These are phyloP conservation scores for Akanthomyces uredinophilus DNA, from an alignment of 2,329 filamentous ascomycete genomes.

Conservation along the genomic window DNA sequence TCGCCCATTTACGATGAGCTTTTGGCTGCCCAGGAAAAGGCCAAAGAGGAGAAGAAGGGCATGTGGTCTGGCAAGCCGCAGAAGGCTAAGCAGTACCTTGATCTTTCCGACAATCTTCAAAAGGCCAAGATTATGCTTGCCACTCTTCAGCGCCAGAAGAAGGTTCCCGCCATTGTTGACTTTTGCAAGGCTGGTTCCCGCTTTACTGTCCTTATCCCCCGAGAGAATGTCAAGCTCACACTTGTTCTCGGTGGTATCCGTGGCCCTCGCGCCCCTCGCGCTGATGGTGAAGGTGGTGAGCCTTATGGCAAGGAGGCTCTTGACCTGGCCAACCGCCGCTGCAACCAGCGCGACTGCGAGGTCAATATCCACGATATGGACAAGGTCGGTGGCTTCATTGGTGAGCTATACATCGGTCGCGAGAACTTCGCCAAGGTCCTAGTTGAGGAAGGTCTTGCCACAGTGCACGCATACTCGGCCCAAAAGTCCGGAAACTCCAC, in stretches of 20 bases:
- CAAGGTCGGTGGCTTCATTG: constrained; percentile 96
- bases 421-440: constrained; percentile 93
- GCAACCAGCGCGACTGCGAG: constrained; percentile 91
- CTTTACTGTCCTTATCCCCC: constrained; percentile 86
- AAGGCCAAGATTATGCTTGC: constrained; percentile 94
- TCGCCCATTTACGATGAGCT: constrained; percentile 92
- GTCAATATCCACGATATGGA: constrained; percentile 93
- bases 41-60: constrained; percentile 83
- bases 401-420: constrained; percentile 85
- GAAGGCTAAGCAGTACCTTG: constrained; percentile 74
- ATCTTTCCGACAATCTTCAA: constrained; percentile 87
- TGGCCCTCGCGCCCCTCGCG: constrained; percentile 77
- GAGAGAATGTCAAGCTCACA: constrained; percentile 90
- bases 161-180: constrained; percentile 87
- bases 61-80: constrained; percentile 92
- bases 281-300: constrained; percentile 72
- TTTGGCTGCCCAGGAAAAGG: constrained; percentile 71
- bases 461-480: constrained; percentile 89
- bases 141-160: constrained; percentile 83
- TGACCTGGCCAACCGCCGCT: constrained; percentile 81
- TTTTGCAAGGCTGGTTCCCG: constrained; percentile 96
- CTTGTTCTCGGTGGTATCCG: constrained; percentile 92
- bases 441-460: constrained; percentile 88
- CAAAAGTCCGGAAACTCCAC: constrained; percentile 88
- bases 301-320: constrained; percentile 93